phyloP scores from a whole-genome alignment of 2,329 filamentous ascomycete genomes.

The Aspergillus neoniger region DNA sequence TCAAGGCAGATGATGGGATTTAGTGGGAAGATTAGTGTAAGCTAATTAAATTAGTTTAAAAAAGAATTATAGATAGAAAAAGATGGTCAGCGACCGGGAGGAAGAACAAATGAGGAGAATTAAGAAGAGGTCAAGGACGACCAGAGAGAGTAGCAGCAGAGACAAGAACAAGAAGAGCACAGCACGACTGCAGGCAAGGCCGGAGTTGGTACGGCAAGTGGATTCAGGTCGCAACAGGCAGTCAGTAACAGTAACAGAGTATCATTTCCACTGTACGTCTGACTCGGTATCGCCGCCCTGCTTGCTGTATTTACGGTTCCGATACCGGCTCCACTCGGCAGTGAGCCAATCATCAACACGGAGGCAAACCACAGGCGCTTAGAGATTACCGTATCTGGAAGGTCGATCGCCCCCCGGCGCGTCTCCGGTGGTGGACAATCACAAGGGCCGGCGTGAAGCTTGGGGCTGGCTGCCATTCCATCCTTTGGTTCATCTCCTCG shows the following conservation, averaged over 20 bases:
- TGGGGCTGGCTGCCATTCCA: background rate
- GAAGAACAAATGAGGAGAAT: background rate
- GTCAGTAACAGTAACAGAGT: too few species aligned
- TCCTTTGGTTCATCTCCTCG: background rate
- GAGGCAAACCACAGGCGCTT: conserved; percentile 1
- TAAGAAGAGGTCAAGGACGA: background rate
- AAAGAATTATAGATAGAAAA: conserved; percentile 9
- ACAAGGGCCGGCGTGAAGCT: background rate
- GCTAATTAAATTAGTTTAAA: background rate
- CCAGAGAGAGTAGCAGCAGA: background rate
- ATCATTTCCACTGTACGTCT: background rate
- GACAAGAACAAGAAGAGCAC: background rate
- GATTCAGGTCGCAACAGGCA: conserved; percentile 2
- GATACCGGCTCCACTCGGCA: background rate
- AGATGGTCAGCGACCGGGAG: background rate
- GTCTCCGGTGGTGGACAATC: conserved; percentile 2
- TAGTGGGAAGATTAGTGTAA: conserved; percentile 1
- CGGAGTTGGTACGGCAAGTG: background rate
- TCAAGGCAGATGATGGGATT: background rate
- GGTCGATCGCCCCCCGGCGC: conserved; percentile 5
- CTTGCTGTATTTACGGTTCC: background rate
- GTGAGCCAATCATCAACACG: background rate
- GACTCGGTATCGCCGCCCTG: background rate
- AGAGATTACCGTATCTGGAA: background rate
- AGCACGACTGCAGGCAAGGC: background rate